These are phyloP conservation scores for Aspergillus arachidicola DNA, from an alignment of 2,329 filamentous ascomycete species.

Conservation along the genomic window DNA sequence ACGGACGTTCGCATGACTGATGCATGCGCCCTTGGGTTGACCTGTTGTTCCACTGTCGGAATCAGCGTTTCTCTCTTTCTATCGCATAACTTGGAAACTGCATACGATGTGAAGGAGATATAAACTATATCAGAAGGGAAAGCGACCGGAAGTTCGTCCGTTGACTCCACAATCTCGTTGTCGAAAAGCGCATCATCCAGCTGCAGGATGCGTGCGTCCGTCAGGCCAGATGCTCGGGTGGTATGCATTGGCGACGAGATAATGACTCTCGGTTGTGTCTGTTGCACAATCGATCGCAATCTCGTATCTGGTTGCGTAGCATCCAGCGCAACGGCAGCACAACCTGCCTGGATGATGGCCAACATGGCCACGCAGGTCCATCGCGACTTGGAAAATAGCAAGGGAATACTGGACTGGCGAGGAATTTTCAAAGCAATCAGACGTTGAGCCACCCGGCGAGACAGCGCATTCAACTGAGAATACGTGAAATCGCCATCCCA, in stretches of 20 bases:
- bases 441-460: background rate
- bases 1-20: constrained; percentile 28
- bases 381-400: constrained; percentile 9
- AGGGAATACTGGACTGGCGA: constrained; percentile 1
- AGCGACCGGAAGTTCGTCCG: background rate
- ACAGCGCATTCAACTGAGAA: constrained; percentile 2
- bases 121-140: constrained; percentile 13
- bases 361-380: constrained; percentile 10
- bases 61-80: background rate
- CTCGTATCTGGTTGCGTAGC: background rate
- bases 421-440: background rate
- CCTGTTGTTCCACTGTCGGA: constrained; percentile 40
- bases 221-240: background rate
- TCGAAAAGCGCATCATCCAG: background rate
- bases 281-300: background rate
- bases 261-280: background rate
- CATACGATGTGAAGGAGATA: background rate
- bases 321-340: background rate
- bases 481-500: constrained; percentile 16
- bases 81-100: background rate
- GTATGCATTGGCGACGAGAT: background rate
- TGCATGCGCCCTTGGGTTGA: constrained; percentile 45
- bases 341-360: constrained; percentile 3
- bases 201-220: background rate
- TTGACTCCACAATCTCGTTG: background rate